These are phyloP conservation scores for Coleophoma eucalyptorum DNA, from an alignment of 2,329 filamentous ascomycete species.

Conservation along the genomic window DNA sequence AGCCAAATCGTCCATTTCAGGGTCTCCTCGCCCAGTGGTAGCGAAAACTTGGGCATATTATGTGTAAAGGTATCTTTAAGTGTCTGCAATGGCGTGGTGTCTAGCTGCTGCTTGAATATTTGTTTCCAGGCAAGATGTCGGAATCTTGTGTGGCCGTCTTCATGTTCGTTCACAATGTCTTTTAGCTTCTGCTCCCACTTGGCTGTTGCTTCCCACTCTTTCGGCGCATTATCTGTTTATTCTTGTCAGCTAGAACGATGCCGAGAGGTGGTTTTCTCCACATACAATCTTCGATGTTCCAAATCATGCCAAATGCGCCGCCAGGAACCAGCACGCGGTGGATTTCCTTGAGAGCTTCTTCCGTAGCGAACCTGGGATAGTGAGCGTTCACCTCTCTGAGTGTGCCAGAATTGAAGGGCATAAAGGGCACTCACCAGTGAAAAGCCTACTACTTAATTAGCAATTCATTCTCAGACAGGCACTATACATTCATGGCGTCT, in stretches of 20 bases:
- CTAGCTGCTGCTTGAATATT: conserved; percentile 58
- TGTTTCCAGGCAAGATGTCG: conserved; percentile 60
- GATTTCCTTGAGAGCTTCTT: conserved; percentile 61
- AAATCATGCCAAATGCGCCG: conserved; percentile 62
- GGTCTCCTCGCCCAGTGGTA: conserved; percentile 55
- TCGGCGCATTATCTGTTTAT: conserved; percentile 57
- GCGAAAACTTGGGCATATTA: conserved; percentile 47
- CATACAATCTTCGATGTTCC: conserved; percentile 71
- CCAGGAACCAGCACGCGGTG: conserved; percentile 59
- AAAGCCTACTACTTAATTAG: conserved; percentile 36
- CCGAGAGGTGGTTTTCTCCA: conserved; percentile 7
- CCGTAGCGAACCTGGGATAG: conserved; percentile 60
- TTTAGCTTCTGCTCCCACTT: conserved; percentile 61
- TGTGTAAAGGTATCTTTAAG: conserved; percentile 37
- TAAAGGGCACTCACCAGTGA: conserved; percentile 28
- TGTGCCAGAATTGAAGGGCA: neutral
- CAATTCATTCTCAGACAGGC: neutral
- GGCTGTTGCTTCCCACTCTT: conserved; percentile 48
- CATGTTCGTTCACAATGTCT: conserved; percentile 49
- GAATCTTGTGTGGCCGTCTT: conserved; percentile 62
- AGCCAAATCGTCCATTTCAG: conserved; percentile 57
- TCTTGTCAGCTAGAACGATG: conserved; percentile 3
- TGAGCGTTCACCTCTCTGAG: neutral
- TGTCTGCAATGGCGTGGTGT: conserved; percentile 47
- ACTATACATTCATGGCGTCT: neutral